A percentile compares a stretch with the other conserved stretches of the same genome.
Evolutionary conservation across 2,329 filamentous ascomycete genomes (phyloP).

Genomic region (Phaeoacremonium minimum): DNA sequence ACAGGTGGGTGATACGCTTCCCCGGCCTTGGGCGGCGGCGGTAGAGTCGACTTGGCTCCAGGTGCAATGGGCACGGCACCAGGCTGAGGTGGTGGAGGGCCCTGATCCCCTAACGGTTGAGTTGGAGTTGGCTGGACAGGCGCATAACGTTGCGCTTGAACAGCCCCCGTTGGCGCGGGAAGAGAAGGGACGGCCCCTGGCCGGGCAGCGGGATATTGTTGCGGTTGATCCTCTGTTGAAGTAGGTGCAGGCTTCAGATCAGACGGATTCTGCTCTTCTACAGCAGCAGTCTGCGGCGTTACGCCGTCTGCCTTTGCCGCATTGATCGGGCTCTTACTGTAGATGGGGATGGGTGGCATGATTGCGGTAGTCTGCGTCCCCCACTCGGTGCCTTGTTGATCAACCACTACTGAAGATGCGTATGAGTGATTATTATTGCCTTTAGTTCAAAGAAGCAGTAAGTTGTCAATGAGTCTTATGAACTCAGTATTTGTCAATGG

Average conservation of each 20-base stretch:
- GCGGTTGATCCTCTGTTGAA: conserved; percentile 4
- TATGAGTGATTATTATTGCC: no score
- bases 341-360: conserved; percentile 61
- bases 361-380: no score
- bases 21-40: conserved; percentile 48
- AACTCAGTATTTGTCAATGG: no score
- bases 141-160: conserved; percentile 23
- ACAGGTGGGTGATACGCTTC: conserved; percentile 25
- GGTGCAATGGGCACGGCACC: conserved; percentile 46
- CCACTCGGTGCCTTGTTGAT: no score
- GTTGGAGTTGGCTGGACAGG: conserved; percentile 39
- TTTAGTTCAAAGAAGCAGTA: no score
- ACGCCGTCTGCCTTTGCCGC: conserved; percentile 46
- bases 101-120: conserved; percentile 21
- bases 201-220: conserved; percentile 34
- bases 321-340: conserved; percentile 55
- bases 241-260: conserved; percentile 15
- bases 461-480: no score
- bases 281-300: conserved; percentile 39
- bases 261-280: neutral
- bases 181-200: conserved; percentile 41
- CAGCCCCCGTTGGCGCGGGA: conserved; percentile 36
- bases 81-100: conserved; percentile 53
- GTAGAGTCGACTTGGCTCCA: conserved; percentile 25
- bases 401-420: no score